Percentiles rank a stretch among this genome's conserved stretches.
phyloP scores from a whole-genome alignment of 1,139 yeast species.

The Lodderomyces theae region DNA sequence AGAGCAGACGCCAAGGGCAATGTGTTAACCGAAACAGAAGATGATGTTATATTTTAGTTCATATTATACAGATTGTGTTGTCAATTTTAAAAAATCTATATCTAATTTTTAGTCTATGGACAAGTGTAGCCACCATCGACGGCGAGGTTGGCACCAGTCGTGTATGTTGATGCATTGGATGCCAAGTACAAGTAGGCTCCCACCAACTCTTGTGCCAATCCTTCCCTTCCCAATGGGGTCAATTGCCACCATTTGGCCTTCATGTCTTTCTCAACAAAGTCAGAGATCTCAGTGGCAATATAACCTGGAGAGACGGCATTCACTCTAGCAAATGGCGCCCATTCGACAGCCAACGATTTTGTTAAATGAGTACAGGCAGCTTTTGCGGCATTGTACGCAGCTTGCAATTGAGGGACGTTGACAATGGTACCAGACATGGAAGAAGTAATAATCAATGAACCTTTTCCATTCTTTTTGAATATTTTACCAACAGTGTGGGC shows the following conservation, averaged over 20 bases:
- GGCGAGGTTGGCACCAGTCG: conserved; percentile 78
- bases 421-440: conserved; percentile 86
- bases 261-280: conserved; percentile 34
- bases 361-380: conserved; percentile 83
- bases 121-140: conserved; percentile 84
- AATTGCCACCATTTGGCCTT: conserved; percentile 42
- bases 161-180: conserved; percentile 74
- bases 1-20: conserved; percentile 22
- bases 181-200: conserved; percentile 82
- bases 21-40: conserved; percentile 39
- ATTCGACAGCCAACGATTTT: conserved; percentile 76
- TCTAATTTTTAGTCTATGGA: conserved; percentile 22
- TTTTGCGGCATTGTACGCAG: conserved; percentile 82
- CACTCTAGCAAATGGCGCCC: conserved; percentile 79
- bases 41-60: conserved; percentile 40
- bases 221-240: conserved; percentile 78
- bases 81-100: conserved; percentile 1
- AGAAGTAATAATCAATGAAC: conserved; percentile 73
- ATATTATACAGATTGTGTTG: background rate
- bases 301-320: conserved; percentile 83
- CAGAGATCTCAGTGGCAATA: conserved; percentile 55
- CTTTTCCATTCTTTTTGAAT: conserved; percentile 66
- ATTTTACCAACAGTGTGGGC: conserved; percentile 68
- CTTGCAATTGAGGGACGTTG: conserved; percentile 80
- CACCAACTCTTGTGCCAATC: conserved; percentile 74